Conservation (phyloP, 805 yeast species). For the Wickerhamiella allomyrinae region DNA sequence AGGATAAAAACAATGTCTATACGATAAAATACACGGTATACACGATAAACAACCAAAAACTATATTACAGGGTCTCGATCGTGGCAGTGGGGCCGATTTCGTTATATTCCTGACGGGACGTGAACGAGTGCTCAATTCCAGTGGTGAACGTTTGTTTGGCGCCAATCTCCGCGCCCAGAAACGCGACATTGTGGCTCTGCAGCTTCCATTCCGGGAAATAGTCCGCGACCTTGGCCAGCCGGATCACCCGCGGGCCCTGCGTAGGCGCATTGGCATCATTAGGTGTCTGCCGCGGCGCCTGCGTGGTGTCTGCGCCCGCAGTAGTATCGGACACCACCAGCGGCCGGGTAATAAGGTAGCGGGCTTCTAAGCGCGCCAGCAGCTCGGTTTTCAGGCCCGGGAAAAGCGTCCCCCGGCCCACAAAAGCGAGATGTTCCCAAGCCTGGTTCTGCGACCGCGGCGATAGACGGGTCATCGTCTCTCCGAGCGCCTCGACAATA, state of each 20-base stretch:
- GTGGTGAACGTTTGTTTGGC: conserved; percentile 73
- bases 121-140: conserved; percentile 44
- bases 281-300: conserved; percentile 9
- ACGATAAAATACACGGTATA: too few species aligned
- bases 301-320: background rate
- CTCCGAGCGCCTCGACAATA: conserved; percentile 41
- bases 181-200: conserved; percentile 59
- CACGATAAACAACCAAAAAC: too few species aligned
- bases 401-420: conserved; percentile 65
- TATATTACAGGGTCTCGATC: background rate
- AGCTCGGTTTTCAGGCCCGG: conserved; percentile 65
- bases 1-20: too few species aligned
- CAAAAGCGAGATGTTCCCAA: conserved; percentile 67
- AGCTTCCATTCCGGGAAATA: conserved; percentile 93
- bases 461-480: conserved; percentile 44
- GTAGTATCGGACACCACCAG: conserved; percentile 4
- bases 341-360: conserved; percentile 34
- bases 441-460: conserved; percentile 61
- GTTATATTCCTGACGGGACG: conserved; percentile 55
- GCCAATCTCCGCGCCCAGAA: conserved; percentile 77
- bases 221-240: conserved; percentile 62
- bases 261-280: conserved; percentile 20
- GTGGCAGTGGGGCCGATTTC: conserved; percentile 55
- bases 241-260: conserved; percentile 73
- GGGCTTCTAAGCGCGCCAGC: conserved; percentile 40